These are phyloP conservation scores for Umbelopsis vinacea DNA, from an alignment of 192 early-diverging fungal species.

Conservation along the genomic window DNA sequence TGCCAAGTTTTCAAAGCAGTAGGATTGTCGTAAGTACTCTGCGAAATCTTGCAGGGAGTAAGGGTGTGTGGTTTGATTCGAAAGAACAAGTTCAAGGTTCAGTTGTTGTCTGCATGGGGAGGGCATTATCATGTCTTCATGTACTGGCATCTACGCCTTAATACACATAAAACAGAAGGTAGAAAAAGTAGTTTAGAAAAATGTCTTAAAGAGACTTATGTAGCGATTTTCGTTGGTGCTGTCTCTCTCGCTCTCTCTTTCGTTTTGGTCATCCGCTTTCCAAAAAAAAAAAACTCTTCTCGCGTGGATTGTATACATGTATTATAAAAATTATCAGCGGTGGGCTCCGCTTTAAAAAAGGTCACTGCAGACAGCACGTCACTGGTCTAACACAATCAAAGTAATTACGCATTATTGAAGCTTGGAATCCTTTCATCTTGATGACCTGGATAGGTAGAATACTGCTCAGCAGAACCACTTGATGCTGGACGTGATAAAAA, in stretches of 20 bases:
- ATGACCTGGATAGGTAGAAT: background rate
- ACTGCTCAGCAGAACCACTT: background rate
- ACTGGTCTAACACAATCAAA: too few species aligned
- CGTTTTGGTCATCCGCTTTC: background rate
- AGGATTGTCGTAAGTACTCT: conserved; percentile 36
- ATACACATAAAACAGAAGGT: background rate
- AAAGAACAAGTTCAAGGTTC: conserved; percentile 30
- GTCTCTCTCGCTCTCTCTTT: too few species aligned
- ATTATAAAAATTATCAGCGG: background rate
- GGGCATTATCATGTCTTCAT: conserved; percentile 19
- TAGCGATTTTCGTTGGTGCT: too few species aligned
- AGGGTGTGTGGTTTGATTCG: conserved; percentile 24
- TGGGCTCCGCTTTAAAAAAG: conserved; percentile 3
- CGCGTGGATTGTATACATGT: conserved; percentile 9
- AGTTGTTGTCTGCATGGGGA: conserved; percentile 24
- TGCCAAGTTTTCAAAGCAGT: conserved; percentile 44
- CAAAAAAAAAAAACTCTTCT: conserved; percentile 7
- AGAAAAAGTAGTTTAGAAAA: too few species aligned
- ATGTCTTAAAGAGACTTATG: too few species aligned
- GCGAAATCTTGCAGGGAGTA: conserved; percentile 39
- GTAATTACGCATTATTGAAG: background rate
- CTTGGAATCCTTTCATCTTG: background rate
- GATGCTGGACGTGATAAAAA: background rate
- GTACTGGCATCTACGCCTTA: background rate
- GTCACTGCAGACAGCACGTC: background rate